A percentile compares a stretch with the other conserved stretches of the same genome.
phyloP scores from a whole-genome alignment of 768 basidiomycete species.

The Mycena crocata region DNA sequence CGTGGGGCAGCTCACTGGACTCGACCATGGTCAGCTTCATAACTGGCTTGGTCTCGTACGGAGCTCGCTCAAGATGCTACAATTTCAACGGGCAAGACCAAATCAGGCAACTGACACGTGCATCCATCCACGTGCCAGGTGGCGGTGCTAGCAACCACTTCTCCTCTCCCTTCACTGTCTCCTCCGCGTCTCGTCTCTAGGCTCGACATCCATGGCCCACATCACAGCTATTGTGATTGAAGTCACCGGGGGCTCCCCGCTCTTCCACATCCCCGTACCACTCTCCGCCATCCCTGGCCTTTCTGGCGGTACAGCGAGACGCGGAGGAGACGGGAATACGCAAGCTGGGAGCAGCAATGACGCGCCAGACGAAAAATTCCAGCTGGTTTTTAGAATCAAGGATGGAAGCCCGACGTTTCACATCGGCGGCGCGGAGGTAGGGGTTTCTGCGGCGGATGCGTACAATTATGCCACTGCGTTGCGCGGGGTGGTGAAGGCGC shows the following conservation, averaged over 20 bases:
- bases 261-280: slow-evolving; percentile 30
- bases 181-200: too few species aligned
- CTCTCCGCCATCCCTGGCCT: slow-evolving; percentile 1
- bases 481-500: background rate
- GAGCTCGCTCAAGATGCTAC: too few species aligned
- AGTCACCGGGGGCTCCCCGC: slow-evolving; percentile 18
- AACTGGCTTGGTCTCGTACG: too few species aligned
- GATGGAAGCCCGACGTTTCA: slow-evolving; percentile 31
- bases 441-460: background rate
- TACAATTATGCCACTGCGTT: slow-evolving; percentile 16
- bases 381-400: slow-evolving; percentile 21
- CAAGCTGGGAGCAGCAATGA: background rate
- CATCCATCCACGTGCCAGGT: too few species aligned
- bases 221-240: slow-evolving; percentile 24
- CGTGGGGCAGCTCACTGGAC: too few species aligned
- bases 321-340: too few species aligned
- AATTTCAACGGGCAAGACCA: too few species aligned
- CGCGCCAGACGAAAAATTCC: background rate
- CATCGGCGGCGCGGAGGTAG: slow-evolving; percentile 30
- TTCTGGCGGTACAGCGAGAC: background rate
- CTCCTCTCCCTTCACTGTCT: too few species aligned
- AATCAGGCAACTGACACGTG: too few species aligned
- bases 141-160: too few species aligned
- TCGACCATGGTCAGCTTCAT: too few species aligned
- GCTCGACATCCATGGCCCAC: too few species aligned